Evolutionary conservation across 1,284 basidiomycete genomes (phyloP).

Genomic region (Moesziomyces antarcticus): DNA sequence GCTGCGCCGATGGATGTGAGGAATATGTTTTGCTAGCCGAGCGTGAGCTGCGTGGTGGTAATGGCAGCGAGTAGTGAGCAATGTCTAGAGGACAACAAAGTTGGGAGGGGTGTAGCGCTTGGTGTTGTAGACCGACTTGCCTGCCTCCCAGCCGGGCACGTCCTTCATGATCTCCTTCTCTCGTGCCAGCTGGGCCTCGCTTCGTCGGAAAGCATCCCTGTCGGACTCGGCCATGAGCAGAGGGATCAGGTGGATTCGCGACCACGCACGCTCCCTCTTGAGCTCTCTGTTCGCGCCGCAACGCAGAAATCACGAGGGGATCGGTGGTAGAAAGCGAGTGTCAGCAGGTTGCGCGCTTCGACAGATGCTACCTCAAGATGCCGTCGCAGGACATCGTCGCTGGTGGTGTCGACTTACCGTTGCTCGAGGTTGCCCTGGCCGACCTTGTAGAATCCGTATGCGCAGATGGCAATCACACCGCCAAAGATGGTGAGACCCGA

Average conservation of each 20-base stretch:
- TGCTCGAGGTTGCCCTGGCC: slow-evolving; percentile 91
- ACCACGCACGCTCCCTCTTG: slow-evolving; percentile 92
- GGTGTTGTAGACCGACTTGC: slow-evolving; percentile 87
- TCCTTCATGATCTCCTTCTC: slow-evolving; percentile 97
- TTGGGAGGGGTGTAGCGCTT: slow-evolving; percentile 77
- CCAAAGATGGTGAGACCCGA: slow-evolving; percentile 87
- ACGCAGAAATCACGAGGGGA: neutral
- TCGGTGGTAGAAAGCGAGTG: no score
- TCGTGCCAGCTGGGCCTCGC: slow-evolving; percentile 80
- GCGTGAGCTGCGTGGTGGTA: slow-evolving; percentile 5
- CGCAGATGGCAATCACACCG: slow-evolving; percentile 84
- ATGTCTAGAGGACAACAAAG: slow-evolving; percentile 70
- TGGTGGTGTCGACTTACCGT: slow-evolving; percentile 74
- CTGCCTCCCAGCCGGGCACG: slow-evolving; percentile 83
- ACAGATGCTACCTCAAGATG: no score
- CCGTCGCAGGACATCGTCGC: no score
- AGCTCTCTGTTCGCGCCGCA: slow-evolving; percentile 77
- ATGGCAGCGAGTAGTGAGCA: neutral
- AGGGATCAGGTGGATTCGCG: slow-evolving; percentile 92
- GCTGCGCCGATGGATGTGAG: no score
- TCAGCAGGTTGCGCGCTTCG: no score
- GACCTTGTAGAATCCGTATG: slow-evolving; percentile 90
- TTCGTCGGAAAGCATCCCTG: slow-evolving; percentile 85
- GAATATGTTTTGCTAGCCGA: no score
- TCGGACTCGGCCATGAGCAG: slow-evolving; percentile 88